Conservation (phyloP, 1,284 basidiomycete genomes). For the Heterobasidion parviporum region DNA sequence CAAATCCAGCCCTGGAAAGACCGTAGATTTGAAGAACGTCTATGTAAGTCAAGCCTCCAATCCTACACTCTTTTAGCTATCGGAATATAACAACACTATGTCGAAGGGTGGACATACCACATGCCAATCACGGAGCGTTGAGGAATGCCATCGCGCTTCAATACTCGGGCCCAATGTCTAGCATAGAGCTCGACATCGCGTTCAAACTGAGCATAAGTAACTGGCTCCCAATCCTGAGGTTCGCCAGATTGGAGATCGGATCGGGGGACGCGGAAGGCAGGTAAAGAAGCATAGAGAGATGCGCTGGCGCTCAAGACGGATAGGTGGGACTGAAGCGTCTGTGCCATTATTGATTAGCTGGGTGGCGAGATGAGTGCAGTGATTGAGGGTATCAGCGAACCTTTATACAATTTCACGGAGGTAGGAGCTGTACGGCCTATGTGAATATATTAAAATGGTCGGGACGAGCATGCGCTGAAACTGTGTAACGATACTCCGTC, state of each 20-base stretch:
- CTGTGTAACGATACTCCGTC: slow-evolving; percentile 9
- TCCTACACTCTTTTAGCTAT: slow-evolving; percentile 30
- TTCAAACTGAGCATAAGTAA: slow-evolving; percentile 47
- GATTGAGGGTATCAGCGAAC: neutral
- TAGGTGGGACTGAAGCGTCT: slow-evolving; percentile 35
- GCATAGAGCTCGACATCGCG: slow-evolving; percentile 46
- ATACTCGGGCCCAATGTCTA: slow-evolving; percentile 41
- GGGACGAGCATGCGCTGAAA: slow-evolving; percentile 11
- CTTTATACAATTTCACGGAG: slow-evolving; percentile 9
- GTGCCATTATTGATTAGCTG: slow-evolving; percentile 8
- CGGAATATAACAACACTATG: slow-evolving; percentile 1
- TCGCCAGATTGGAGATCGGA: slow-evolving; percentile 25
- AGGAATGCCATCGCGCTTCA: slow-evolving; percentile 35
- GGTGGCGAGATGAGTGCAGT: slow-evolving; percentile 4
- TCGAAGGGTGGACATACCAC: slow-evolving; percentile 38
- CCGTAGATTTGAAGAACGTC: slow-evolving; percentile 67
- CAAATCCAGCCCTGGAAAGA: slow-evolving; percentile 60
- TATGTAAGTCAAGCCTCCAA: slow-evolving; percentile 56
- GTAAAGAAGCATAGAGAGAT: slow-evolving; percentile 29
- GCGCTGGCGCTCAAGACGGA: slow-evolving; percentile 41
- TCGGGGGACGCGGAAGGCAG: slow-evolving; percentile 43
- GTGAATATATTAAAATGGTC: slow-evolving; percentile 7
- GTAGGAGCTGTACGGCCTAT: slow-evolving; percentile 2
- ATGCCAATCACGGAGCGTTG: slow-evolving; percentile 54
- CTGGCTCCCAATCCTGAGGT: slow-evolving; percentile 36